Evolutionary conservation across 148 eudicot species (phyloP).

Genomic region (Cornus controversa): DNA sequence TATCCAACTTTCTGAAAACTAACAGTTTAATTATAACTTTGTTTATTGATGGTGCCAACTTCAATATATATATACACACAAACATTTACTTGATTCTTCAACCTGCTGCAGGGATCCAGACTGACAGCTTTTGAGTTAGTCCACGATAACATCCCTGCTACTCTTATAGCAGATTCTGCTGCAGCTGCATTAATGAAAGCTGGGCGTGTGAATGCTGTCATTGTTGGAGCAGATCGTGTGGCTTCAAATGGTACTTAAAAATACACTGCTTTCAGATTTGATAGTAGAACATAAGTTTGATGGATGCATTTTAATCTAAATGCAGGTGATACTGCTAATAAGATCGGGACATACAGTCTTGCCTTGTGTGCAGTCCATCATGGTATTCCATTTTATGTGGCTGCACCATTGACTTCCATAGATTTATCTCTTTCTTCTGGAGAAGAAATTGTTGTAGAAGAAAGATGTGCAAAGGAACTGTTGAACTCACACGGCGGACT

Average conservation of each 20-base stretch:
- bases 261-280: not conserved
- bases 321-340: conserved; percentile 96
- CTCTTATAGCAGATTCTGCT: conserved; percentile 94
- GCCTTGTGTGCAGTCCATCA: conserved; percentile 82
- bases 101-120: conserved; percentile 76
- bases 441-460: conserved; percentile 85
- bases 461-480: conserved; percentile 86
- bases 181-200: conserved; percentile 93
- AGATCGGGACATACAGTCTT: conserved; percentile 94
- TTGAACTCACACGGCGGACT: conserved; percentile 77
- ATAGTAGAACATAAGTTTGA: not conserved
- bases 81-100: conserved; percentile 1
- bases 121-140: conserved; percentile 95
- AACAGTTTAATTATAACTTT: no score
- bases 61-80: no score
- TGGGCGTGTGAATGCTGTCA: conserved; percentile 74
- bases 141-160: conserved; percentile 89
- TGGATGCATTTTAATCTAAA: not conserved
- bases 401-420: conserved; percentile 90
- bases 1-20: no score
- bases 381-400: conserved; percentile 80
- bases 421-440: conserved; percentile 81
- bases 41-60: not conserved
- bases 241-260: conserved; percentile 80
- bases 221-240: conserved; percentile 98